A percentile compares a stretch with the other conserved stretches of the same genome.
phyloP scores from a whole-genome alignment of 2,329 filamentous ascomycete genomes.

The Ophiostoma sp. region DNA sequence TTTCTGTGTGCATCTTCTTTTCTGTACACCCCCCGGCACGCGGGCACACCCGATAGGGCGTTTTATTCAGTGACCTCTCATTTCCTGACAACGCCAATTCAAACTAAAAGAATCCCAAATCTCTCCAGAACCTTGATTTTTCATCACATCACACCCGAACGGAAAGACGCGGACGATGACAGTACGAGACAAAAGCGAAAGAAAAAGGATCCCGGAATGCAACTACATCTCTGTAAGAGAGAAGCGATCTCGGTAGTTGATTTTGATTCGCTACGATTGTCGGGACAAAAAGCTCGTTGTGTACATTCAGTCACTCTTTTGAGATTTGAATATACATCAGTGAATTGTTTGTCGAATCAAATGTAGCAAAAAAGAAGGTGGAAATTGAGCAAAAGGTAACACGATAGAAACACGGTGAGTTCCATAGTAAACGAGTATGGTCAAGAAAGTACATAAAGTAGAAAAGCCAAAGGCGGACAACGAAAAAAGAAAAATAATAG shows the following conservation, averaged over 20 bases:
- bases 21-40: no score
- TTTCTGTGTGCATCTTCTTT: not conserved
- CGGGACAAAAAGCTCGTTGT: not conserved
- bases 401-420: no score
- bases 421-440: not conserved
- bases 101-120: not conserved
- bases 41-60: not conserved
- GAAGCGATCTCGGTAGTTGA: not conserved
- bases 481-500: not conserved
- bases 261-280: not conserved
- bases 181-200: not conserved
- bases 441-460: not conserved
- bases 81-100: not conserved
- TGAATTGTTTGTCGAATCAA: not conserved
- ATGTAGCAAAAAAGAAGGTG: not conserved
- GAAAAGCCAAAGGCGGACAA: no score
- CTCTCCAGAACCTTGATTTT: not conserved
- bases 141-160: not conserved
- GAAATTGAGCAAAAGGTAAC: not conserved
- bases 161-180: not conserved
- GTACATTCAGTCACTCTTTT: no score
- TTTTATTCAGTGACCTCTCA: not conserved
- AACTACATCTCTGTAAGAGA: not conserved
- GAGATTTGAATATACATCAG: not conserved
- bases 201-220: not conserved